Evolutionary conservation across 2,329 filamentous ascomycete species (phyloP).

Genomic region (Furcasterigmium sp.): DNA sequence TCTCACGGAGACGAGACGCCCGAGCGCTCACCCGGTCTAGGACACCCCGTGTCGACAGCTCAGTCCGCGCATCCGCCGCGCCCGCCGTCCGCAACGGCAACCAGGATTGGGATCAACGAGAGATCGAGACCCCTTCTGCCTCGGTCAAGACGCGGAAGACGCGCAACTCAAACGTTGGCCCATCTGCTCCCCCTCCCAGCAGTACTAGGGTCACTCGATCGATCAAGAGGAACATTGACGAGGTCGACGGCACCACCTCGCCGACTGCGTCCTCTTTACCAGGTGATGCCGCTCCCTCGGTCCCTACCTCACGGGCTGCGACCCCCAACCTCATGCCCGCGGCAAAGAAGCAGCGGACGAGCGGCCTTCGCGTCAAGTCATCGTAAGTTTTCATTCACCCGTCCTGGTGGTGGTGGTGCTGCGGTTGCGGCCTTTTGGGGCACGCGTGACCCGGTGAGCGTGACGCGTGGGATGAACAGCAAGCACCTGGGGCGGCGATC

Average conservation of each 20-base stretch:
- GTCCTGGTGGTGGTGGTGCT: constrained; percentile 2
- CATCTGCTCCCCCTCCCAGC: constrained; percentile 24
- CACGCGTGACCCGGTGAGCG: constrained; percentile 1
- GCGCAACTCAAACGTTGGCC: constrained; percentile 6
- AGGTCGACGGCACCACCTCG: constrained; percentile 40
- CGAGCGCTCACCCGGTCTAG: background rate
- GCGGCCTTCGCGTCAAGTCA: constrained; percentile 60
- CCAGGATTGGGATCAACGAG: background rate
- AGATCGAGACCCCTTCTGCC: background rate
- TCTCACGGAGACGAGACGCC: background rate
- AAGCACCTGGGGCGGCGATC: constrained; percentile 4
- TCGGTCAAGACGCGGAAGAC: constrained; percentile 5
- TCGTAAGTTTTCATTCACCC: constrained; percentile 46
- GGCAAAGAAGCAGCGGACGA: constrained; percentile 52
- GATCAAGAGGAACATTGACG: constrained; percentile 50
- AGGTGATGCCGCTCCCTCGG: constrained; percentile 38
- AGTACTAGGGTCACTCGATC: constrained; percentile 40
- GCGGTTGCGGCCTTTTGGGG: background rate
- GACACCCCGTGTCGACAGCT: constrained; percentile 4
- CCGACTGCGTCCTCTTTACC: constrained; percentile 45
- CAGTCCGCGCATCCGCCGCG: constrained; percentile 5
- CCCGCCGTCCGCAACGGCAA: background rate
- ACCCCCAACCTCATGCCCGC: constrained; percentile 53
- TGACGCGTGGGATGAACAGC: constrained; percentile 5
- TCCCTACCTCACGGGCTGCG: constrained; percentile 51